Conservation (phyloP, 2,329 filamentous ascomycete genomes). For the Colletotrichum siamense region DNA sequence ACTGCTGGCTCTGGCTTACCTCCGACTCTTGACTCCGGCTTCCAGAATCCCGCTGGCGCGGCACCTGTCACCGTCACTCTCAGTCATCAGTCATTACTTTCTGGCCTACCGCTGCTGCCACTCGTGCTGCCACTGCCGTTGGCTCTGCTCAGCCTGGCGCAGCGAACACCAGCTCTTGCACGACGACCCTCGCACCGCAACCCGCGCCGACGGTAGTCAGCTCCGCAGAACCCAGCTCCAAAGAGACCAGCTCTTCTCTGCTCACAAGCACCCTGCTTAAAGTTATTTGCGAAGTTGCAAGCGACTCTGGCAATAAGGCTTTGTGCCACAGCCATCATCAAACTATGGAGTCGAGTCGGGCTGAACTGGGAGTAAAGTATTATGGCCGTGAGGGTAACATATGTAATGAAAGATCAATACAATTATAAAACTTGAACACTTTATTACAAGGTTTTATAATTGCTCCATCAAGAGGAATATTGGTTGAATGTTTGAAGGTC, state of each 20-base stretch:
- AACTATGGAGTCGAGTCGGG: neutral
- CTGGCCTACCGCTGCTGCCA: neutral
- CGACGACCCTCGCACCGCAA: neutral
- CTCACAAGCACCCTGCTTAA: slow-evolving; percentile 45
- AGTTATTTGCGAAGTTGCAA: slow-evolving; percentile 33
- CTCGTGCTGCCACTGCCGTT: neutral
- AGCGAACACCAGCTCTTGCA: neutral
- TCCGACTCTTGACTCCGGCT: neutral
- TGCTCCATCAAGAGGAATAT: no score
- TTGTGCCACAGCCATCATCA: neutral
- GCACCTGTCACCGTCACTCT: neutral
- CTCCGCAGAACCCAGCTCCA: neutral
- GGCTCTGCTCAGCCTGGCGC: neutral
- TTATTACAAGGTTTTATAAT: no score
- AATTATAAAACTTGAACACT: no score
- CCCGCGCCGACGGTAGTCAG: neutral
- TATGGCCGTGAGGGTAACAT: neutral
- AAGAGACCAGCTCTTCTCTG: slow-evolving; percentile 20
- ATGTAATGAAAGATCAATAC: no score
- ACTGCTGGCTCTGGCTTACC: neutral
- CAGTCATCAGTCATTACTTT: neutral
- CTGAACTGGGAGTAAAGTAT: neutral
- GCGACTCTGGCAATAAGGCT: neutral
- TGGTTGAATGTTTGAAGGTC: neutral
- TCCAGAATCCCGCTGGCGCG: neutral